Percentiles rank a stretch among this genome's conserved stretches.
phyloP scores from a whole-genome alignment of 1,284 basidiomycete genomes.

The Xerocomus minutiporus region DNA sequence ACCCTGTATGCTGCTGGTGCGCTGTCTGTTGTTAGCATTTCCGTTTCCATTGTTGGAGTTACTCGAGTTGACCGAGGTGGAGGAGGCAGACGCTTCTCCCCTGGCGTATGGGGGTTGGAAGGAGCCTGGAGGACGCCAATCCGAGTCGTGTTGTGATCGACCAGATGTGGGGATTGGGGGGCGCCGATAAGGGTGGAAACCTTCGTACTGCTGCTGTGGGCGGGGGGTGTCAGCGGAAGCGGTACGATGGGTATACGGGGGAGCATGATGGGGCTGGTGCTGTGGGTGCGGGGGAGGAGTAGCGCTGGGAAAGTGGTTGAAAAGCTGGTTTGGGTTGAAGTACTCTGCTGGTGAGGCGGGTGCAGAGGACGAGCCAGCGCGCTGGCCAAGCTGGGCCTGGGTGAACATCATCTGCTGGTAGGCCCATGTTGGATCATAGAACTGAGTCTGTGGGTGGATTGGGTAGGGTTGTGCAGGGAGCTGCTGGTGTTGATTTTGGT shows the following conservation, averaged over 20 bases:
- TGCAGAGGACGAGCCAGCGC: slow-evolving; percentile 34
- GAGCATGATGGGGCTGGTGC: slow-evolving; percentile 40
- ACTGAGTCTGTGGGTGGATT: slow-evolving; percentile 46
- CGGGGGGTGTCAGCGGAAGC: slow-evolving; percentile 27
- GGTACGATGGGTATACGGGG: slow-evolving; percentile 32
- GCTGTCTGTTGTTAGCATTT: slow-evolving; percentile 38
- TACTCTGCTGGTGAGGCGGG: slow-evolving; percentile 42
- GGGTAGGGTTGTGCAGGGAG: slow-evolving; percentile 32
- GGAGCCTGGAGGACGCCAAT: slow-evolving; percentile 47
- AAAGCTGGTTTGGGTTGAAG: slow-evolving; percentile 54
- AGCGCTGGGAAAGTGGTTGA: slow-evolving; percentile 62
- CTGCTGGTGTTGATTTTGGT: slow-evolving; percentile 61
- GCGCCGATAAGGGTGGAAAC: slow-evolving; percentile 79
- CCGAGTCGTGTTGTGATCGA: slow-evolving; percentile 35
- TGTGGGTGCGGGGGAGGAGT: slow-evolving; percentile 61
- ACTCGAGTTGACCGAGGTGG: slow-evolving; percentile 68
- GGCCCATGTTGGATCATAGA: slow-evolving; percentile 72
- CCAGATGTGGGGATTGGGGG: slow-evolving; percentile 41
- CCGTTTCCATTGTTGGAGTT: slow-evolving; percentile 39
- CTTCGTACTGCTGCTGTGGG: slow-evolving; percentile 45
- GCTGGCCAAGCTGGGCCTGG: slow-evolving; percentile 42
- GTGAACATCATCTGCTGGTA: slow-evolving; percentile 81
- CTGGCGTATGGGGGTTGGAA: slow-evolving; percentile 66
- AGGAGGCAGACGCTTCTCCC: slow-evolving; percentile 69
- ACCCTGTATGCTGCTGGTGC: slow-evolving; percentile 59